These are phyloP conservation scores for Avena insularis DNA, from an alignment of 176 grass and related monocot genomes.

Conservation along the genomic window DNA sequence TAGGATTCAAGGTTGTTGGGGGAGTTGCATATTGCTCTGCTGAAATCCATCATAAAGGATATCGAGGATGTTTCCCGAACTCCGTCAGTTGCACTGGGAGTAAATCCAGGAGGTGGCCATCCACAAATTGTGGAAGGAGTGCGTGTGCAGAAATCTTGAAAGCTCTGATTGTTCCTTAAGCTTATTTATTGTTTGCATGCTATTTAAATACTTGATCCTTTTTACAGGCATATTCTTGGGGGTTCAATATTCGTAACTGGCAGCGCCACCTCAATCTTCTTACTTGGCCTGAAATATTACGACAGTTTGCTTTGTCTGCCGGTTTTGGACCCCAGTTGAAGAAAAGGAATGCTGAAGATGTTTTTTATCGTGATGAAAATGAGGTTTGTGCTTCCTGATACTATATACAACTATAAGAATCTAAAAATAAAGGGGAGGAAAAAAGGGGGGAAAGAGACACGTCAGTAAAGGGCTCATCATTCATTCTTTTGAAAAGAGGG, in stretches of 20 bases:
- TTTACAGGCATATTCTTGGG: slow-evolving; percentile 92
- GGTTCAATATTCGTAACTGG: slow-evolving; percentile 94
- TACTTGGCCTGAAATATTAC: slow-evolving; percentile 95
- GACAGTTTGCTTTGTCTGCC: slow-evolving; percentile 95
- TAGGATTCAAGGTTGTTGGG: slow-evolving; percentile 95
- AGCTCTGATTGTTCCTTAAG: slow-evolving; percentile 27
- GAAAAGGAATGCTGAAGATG: slow-evolving; percentile 68
- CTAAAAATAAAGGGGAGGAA: too few species aligned
- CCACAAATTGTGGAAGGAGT: slow-evolving; percentile 96
- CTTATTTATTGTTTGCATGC: slow-evolving; percentile 12
- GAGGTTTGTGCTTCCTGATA: slow-evolving; percentile 61
- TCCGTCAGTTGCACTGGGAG: slow-evolving; percentile 62
- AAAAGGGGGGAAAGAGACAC: too few species aligned
- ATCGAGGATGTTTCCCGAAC: slow-evolving; percentile 87
- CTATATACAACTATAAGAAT: not conserved
- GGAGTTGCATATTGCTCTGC: slow-evolving; percentile 82
- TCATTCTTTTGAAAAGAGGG: too few species aligned
- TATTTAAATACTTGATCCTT: slow-evolving; percentile 29
- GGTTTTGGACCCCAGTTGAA: slow-evolving; percentile 93
- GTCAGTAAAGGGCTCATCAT: too few species aligned
- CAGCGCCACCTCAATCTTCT: slow-evolving; percentile 89
- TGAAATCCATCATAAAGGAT: slow-evolving; percentile 96
- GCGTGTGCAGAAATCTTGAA: slow-evolving; percentile 16
- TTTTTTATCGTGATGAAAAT: slow-evolving; percentile 82
- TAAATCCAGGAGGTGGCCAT: slow-evolving; percentile 86